Base-by-base conservation (phyloP, 768 basidiomycete genomes). In the Clavulina sp. region DNA sequence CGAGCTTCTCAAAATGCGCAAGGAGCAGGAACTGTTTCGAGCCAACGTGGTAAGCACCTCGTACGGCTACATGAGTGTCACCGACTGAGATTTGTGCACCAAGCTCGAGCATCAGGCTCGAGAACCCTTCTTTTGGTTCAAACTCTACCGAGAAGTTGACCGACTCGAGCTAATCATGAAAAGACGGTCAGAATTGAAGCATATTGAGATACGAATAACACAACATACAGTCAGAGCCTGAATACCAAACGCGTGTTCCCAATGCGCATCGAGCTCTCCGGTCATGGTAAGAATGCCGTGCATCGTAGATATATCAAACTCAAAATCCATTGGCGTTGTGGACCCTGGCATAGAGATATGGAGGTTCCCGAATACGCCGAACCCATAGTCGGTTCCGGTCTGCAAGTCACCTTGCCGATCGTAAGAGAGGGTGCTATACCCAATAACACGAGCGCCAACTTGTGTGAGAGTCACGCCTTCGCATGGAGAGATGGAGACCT, bases 201-300 rank as follows among this genome's bases (percentile, higher is more conserved):
- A n/a, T n/a, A n/a, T n/a, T n/a, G n/a, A 16, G 19, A 16, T 40
- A 19, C 16, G 16, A 40, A 40, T 40, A 19, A 19, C 44, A 23
- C 13, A 19, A 46, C 44, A 23, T 46, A 46, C 44, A 9, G 44
- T 46, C 23, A 46, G 21, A 19, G 13, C n/a, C 9, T 9, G n/a
- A 28, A 46, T 46, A 28, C 44, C 44, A 46, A 46, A 46, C 13
- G 44, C 44, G 26, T 28, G n/a, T 16, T 46, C 44, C 44, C 44
- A 46, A 16, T 46, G 9, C n/a, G 16, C 21, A 23, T 46, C 44
- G n/a, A 46, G n/a, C n/a, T 19, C 13, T 16, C 13, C 44, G 13
- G n/a, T 13, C n/a, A 46, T 9, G n/a, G n/a, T 9, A 23, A 46
- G 13, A 9, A 19, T 23, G 23, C 44, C 44, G 13, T 16, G 13